Evolutionary conservation across 1,284 basidiomycete species (phyloP), one percentile per base, ranked within the genome.

Genomic region (Chondrostereum purpureum): DNA sequence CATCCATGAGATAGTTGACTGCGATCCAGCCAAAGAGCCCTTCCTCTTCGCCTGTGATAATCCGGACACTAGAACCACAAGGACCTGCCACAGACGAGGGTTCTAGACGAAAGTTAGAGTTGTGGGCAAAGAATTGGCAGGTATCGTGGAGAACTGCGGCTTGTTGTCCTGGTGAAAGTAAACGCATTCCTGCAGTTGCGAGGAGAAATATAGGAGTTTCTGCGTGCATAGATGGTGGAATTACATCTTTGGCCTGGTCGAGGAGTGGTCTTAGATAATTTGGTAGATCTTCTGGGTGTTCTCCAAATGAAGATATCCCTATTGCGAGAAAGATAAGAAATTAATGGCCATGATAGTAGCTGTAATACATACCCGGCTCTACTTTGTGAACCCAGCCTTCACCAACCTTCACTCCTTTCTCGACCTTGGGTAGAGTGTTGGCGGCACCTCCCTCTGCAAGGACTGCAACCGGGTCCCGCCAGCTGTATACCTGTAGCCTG

Each of bases 1-100:
- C 95, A 59, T 99, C 91, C 92, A 98, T 96, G 37, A 99, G 83
- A 63, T 99, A 99, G 64, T 99, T 99, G 60, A 98, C 92, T 0
- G 94, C 92, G 45, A 99, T 92, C 96, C 96, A 99, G 1, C 96
- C 96, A 63, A 95, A 96, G 39, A 98, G 68, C 0, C 96, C 96
- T 60, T 99, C 96, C 63, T 99, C 95, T 65, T 99, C 94, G 42
- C 96, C 96, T 1, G 91, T 89, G 57, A 99, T 99, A 55, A 99
- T 92, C 47, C 90, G 83, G 2, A 99, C 83, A 55, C 88, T 93
- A 43, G 89, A 80, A 12, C 88, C 85, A 63, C 95, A 98, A 2
- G 87, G 88, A 3, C 88, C 88, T 24, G 69, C 69, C 4, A 66
- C 60, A 8, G 80, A 83, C 11, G 75, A 69, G 5, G 61, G 66